Evolutionary conservation across 805 yeast genomes (phyloP), one percentile per base, ranked within the genome.

Genomic region (Hanseniaspora lindneri): DNA sequence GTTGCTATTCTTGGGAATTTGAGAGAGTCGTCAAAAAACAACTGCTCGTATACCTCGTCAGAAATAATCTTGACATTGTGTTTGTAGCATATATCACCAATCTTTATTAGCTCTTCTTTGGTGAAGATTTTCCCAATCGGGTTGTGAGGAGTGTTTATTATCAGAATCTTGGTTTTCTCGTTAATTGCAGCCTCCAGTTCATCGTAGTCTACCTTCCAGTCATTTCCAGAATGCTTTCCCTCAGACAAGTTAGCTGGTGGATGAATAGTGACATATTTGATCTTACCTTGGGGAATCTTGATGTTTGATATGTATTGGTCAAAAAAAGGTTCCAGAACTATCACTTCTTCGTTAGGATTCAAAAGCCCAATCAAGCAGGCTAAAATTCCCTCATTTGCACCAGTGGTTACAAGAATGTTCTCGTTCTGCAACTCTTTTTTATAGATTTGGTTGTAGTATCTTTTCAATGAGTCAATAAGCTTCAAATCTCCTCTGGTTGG

Each of bases 301-400:
- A 92, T 83, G 65, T 92, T 89, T 50, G 96, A 78, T 54, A 92
- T 84, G 66, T 92, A 92, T 66, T 92, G 98, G 60, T 92, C 98
- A 61, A 92, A 92, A 61, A 87, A 92, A 2, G 98, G 98, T 65
- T 89, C 95, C 60, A 92, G 83, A 13, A 92, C 96, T 62, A 92
- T 83, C 23, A 81, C 98, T 64, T 92, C 98, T 58, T 92, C 98
- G 20, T 94, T 96, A 1, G 78, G 75, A 39, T 83, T 74, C 54
- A 92, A 66, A 56, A 87, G 81, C 0, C 94, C 98, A 51, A 86
- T 80, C 61, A 88, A 79, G 3, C 82, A 77, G 1, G 95, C 67
- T 47, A 85, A 72, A 71, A 92, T 83, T 32, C 96, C 97, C 66
- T 92, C 97, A 59, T 92, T 92, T 39, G 98, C 98, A 49, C 98